phyloP scores from a whole-genome alignment of 495 filamentous ascomycete genomes.

The Patellaria atrata region DNA sequence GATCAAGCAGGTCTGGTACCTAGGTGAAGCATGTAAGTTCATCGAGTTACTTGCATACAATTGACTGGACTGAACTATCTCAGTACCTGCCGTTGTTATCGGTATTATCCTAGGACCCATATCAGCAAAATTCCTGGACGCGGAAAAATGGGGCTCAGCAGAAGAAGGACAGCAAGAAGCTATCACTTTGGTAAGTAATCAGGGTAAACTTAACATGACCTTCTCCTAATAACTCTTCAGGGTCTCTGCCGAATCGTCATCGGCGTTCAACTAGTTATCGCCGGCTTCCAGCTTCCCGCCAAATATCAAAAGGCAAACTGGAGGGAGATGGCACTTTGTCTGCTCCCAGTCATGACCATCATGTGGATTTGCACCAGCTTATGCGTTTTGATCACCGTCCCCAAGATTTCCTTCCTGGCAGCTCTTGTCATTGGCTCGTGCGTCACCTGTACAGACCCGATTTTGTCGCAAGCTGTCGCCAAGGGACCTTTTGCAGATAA shows the following conservation, averaged over 20 bases:
- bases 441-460: constrained; percentile 47
- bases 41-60: too few relatives aligned
- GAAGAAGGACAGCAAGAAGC: constrained; percentile 9
- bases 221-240: constrained; percentile 1
- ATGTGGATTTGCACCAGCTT: constrained; percentile 14
- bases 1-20: constrained; percentile 7
- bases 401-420: constrained; percentile 31
- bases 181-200: constrained; percentile 9
- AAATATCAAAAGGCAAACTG: constrained; percentile 9
- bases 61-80: neutral
- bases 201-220: neutral
- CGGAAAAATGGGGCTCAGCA: constrained; percentile 11
- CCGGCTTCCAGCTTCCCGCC: constrained; percentile 11
- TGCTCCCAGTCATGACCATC: constrained; percentile 12
- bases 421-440: constrained; percentile 46
- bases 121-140: constrained; percentile 1
- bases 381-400: constrained; percentile 24
- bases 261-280: constrained; percentile 13
- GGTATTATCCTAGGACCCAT: constrained; percentile 6
- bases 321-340: constrained; percentile 12
- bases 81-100: constrained; percentile 4
- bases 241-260: constrained; percentile 10
- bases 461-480: constrained; percentile 45
- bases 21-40: constrained; percentile 4
- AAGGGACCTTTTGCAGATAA: constrained; percentile 49